Percentiles rank a stretch among this genome's conserved stretches.
Conservation (phyloP, 1,139 yeast species). For the Yamadazyma triangularis region DNA sequence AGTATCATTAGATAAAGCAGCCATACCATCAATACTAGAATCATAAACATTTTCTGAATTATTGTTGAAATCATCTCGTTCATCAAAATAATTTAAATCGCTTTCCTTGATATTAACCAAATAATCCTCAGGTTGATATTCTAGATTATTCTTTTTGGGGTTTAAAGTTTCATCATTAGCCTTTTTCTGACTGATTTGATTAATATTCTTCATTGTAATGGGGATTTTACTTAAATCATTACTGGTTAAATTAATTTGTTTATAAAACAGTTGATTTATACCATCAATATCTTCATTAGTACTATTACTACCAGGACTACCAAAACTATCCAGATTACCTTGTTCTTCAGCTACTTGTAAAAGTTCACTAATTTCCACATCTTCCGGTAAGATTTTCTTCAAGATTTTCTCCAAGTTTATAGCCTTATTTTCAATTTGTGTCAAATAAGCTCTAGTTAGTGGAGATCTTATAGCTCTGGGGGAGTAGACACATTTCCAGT, state of each 20-base stretch:
- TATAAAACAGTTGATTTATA: slow-evolving; percentile 8
- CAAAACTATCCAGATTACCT: too few species aligned
- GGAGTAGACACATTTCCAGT: slow-evolving; percentile 24
- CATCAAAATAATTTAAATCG: slow-evolving; percentile 17
- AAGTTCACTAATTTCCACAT: slow-evolving; percentile 17
- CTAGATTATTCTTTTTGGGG: slow-evolving; percentile 6
- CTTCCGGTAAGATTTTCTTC: slow-evolving; percentile 15
- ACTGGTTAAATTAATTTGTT: slow-evolving; percentile 15
- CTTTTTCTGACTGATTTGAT: slow-evolving; percentile 13
- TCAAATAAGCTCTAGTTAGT: slow-evolving; percentile 23
- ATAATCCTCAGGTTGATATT: slow-evolving; percentile 19
- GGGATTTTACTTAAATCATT: slow-evolving; percentile 15
- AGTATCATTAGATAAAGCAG: slow-evolving; percentile 30
- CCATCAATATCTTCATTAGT: slow-evolving; percentile 6
- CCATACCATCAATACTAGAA: slow-evolving; percentile 47
- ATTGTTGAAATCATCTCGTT: slow-evolving; percentile 12
- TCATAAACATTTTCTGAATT: slow-evolving; percentile 13
- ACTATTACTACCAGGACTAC: too few species aligned
- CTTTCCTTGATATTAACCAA: slow-evolving; percentile 16
- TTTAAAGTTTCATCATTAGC: slow-evolving; percentile 2
- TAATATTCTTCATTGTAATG: slow-evolving; percentile 15
- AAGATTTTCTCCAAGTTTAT: slow-evolving; percentile 14
- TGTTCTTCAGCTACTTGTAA: slow-evolving; percentile 12
- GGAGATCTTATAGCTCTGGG: slow-evolving; percentile 24
- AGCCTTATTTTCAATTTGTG: slow-evolving; percentile 20